Conservation (phyloP, 2,329 filamentous ascomycete species). For the Alternaria sp. region DNA sequence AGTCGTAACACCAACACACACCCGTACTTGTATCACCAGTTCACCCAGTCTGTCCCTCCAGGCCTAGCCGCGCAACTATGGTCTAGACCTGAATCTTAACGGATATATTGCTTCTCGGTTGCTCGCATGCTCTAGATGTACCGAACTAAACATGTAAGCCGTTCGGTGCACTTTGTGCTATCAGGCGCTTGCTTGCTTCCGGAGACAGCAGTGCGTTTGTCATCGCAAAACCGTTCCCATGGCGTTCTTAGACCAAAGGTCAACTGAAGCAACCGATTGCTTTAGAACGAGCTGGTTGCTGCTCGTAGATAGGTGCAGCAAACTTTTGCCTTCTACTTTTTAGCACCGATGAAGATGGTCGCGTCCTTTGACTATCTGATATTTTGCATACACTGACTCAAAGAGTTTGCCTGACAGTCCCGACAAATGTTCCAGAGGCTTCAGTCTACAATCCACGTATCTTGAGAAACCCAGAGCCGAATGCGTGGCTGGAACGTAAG, state of each 20-base stretch:
- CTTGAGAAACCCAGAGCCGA: background rate
- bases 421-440: background rate
- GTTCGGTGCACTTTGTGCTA: background rate
- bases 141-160: background rate
- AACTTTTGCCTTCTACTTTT: background rate
- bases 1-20: conserved; percentile 12
- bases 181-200: background rate
- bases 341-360: background rate
- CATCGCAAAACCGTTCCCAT: background rate
- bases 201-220: background rate
- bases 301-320: background rate
- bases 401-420: background rate
- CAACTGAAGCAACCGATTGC: background rate
- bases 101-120: background rate
- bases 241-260: no score
- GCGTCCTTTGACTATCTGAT: background rate
- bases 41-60: conserved; percentile 13
- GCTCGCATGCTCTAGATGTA: background rate
- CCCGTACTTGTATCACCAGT: conserved; percentile 18
- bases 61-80: conserved; percentile 1
- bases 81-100: background rate
- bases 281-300: background rate
- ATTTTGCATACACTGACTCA: background rate
- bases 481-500: background rate
- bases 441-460: background rate